A percentile compares a stretch with the other conserved stretches of the same genome.
Evolutionary conservation across 768 basidiomycete genomes (phyloP).

Genomic region (Kwoniella heveanensis): DNA sequence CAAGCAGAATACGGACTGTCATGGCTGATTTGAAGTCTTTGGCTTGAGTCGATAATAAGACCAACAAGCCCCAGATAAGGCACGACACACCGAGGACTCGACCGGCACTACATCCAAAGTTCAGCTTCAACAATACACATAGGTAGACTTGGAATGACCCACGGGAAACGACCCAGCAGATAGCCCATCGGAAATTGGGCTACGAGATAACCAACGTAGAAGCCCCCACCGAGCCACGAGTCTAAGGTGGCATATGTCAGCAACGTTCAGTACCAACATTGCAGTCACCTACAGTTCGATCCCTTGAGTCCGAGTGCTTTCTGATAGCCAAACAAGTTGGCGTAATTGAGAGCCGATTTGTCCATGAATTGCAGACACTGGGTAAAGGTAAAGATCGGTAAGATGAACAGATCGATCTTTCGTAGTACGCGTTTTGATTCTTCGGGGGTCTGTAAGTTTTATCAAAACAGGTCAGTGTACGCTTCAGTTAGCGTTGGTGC

Average conservation of each 20-base stretch:
- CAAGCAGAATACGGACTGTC: slow-evolving; percentile 50
- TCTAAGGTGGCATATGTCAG: neutral
- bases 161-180: no score
- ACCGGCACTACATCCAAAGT: slow-evolving; percentile 21
- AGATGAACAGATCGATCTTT: slow-evolving; percentile 50
- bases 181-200: neutral
- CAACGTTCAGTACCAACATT: neutral
- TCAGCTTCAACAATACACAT: slow-evolving; percentile 4
- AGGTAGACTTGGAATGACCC: neutral
- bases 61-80: slow-evolving; percentile 52
- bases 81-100: slow-evolving; percentile 35
- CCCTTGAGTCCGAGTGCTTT: no score
- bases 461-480: no score
- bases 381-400: slow-evolving; percentile 48
- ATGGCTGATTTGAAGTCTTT: slow-evolving; percentile 47
- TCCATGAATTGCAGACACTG: slow-evolving; percentile 54
- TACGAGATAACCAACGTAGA: slow-evolving; percentile 22
- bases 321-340: slow-evolving; percentile 50
- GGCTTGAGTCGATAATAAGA: slow-evolving; percentile 7
- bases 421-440: neutral
- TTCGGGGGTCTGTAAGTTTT: no score
- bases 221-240: slow-evolving; percentile 12
- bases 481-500: no score
- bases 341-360: slow-evolving; percentile 57
- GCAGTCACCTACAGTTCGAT: slow-evolving; percentile 9